These are phyloP conservation scores for Coriaria nepalensis DNA, from an alignment of 306 rosid species.

Conservation along the genomic window DNA sequence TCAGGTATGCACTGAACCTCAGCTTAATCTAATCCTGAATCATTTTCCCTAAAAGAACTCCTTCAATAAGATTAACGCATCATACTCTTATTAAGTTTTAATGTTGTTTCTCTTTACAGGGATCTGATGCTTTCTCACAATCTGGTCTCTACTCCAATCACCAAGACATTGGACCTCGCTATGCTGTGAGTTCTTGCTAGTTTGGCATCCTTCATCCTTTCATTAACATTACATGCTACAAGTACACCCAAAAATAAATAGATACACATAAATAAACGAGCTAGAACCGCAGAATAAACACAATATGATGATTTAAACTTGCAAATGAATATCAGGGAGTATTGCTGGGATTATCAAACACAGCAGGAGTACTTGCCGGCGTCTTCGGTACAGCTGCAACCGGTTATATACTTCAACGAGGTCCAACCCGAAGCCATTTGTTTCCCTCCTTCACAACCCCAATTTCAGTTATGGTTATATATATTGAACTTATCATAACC, in stretches of 20 bases:
- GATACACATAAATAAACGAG: too few relatives aligned
- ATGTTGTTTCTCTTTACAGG: constrained; percentile 30
- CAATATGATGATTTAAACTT: too few relatives aligned
- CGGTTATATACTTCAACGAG: constrained; percentile 84
- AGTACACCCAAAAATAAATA: too few relatives aligned
- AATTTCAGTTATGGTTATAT: not conserved
- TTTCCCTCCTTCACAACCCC: not conserved
- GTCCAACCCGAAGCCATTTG: too few relatives aligned
- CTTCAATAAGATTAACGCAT: not conserved
- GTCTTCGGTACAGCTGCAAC: constrained; percentile 96
- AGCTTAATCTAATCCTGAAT: not conserved
- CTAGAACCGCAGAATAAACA: too few relatives aligned
- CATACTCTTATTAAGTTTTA: not conserved
- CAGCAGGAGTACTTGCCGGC: constrained; percentile 96
- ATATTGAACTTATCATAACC: not conserved
- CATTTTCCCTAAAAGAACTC: not conserved
- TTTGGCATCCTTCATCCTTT: too few relatives aligned
- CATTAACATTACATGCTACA: too few relatives aligned
- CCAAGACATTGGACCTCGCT: constrained; percentile 94
- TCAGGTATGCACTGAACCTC: constrained; percentile 44
- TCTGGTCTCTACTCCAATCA: constrained; percentile 89
- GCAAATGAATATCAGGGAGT: constrained; percentile 56
- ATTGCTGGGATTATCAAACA: constrained; percentile 74
- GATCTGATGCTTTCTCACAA: constrained; percentile 87
- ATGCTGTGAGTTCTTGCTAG: constrained; percentile 58